Percentiles rank a stretch among this genome's conserved stretches.
Conservation (phyloP, 805 yeast species). For the Sugiyamaella chiloensis region DNA sequence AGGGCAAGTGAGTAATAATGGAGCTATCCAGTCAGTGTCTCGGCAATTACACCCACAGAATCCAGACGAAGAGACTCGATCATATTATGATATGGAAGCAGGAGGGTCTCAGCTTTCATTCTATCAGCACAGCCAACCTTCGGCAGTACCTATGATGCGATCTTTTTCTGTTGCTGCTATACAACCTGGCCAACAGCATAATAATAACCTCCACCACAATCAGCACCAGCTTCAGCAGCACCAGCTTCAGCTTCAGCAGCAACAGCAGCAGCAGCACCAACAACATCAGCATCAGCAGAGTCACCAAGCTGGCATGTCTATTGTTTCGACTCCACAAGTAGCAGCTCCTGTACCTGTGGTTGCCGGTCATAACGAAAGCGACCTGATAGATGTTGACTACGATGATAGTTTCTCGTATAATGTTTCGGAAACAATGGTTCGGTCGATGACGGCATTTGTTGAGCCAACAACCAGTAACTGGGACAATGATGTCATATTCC, state of each 20-base stretch:
- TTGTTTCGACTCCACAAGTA: constrained; percentile 3
- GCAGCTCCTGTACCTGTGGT: constrained; percentile 6
- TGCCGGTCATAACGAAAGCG: constrained; percentile 4
- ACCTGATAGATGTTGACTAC: constrained; percentile 12
- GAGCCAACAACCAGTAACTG: constrained; percentile 14
- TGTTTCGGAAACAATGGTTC: constrained; percentile 22
- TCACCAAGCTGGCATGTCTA: no score
- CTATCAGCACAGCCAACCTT: constrained; percentile 6
- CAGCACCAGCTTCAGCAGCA: no score
- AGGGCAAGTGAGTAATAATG: background rate
- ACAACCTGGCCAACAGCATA: no score
- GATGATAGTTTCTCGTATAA: constrained; percentile 10
- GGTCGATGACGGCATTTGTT: constrained; percentile 27
- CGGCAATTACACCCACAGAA: background rate
- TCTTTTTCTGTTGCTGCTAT: constrained; percentile 23
- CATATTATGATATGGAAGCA: constrained; percentile 5
- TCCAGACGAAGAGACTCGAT: background rate
- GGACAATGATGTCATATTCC: constrained; percentile 3
- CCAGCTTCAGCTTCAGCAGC: background rate
- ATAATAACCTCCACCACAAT: no score
- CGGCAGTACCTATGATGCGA: constrained; percentile 18
- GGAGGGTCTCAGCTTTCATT: constrained; percentile 2
- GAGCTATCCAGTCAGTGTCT: background rate
- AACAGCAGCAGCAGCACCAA: no score
- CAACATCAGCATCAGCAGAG: no score